Evolutionary conservation across 2,329 filamentous ascomycete genomes (phyloP).

Genomic region (Cryphonectria parasitica): DNA sequence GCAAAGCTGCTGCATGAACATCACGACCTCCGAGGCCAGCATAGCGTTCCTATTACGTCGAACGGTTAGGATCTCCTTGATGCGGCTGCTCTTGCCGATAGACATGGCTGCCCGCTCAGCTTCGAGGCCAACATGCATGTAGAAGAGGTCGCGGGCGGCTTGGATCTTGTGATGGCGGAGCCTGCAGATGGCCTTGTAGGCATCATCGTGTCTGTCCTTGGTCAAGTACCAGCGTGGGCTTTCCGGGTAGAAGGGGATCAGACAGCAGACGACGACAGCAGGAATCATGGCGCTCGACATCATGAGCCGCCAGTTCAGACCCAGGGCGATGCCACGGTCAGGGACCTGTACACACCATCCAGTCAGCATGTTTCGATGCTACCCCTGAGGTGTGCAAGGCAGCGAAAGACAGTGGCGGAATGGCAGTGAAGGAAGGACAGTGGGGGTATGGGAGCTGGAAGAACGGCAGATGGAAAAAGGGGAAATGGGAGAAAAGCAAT

Average conservation of each 20-base stretch:
- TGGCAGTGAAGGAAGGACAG: too few relatives aligned
- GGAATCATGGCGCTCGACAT: constrained; percentile 69
- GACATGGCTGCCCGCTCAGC: constrained; percentile 57
- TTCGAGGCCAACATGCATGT: constrained; percentile 61
- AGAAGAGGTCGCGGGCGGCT: constrained; percentile 59
- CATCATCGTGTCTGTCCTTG: constrained; percentile 50
- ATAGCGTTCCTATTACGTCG: constrained; percentile 66
- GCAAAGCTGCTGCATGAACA: constrained; percentile 63
- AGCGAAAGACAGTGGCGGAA: background rate
- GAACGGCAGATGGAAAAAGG: too few relatives aligned
- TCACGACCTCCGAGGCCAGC: constrained; percentile 64
- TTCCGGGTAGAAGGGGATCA: constrained; percentile 56
- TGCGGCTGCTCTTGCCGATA: constrained; percentile 49
- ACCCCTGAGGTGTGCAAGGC: background rate
- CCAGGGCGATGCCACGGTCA: constrained; percentile 54
- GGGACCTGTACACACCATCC: constrained; percentile 35
- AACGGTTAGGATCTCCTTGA: constrained; percentile 62
- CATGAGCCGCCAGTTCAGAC: constrained; percentile 70
- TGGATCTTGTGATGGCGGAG: constrained; percentile 57
- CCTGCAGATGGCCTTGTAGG: constrained; percentile 49
- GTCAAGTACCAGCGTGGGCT: constrained; percentile 56
- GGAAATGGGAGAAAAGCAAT: too few relatives aligned
- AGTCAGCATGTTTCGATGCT: background rate
- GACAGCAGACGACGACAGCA: constrained; percentile 57
- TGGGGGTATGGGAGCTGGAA: too few relatives aligned